phyloP scores from a whole-genome alignment of 1,284 basidiomycete species.

The Naganishia albida region DNA sequence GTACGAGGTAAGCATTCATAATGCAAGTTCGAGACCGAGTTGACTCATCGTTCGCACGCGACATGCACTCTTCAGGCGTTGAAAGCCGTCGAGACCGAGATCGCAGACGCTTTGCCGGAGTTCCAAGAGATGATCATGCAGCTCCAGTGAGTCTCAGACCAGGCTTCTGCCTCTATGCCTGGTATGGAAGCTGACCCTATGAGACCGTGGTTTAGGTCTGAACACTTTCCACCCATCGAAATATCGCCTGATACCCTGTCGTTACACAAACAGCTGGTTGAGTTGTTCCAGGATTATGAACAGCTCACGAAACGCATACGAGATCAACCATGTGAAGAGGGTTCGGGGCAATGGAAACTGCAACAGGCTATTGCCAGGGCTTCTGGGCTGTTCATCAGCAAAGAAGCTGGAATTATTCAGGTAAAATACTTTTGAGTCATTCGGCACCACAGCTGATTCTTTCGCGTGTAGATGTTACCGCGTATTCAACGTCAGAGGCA shows the following conservation, averaged over 20 bases:
- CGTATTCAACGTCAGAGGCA: constrained; percentile 57
- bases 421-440: too few species aligned
- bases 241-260: constrained; percentile 62
- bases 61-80: constrained; percentile 60
- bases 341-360: constrained; percentile 76
- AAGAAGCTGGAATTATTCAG: constrained; percentile 82
- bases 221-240: constrained; percentile 36
- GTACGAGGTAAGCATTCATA: constrained; percentile 62
- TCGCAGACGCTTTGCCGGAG: constrained; percentile 66
- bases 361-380: constrained; percentile 77
- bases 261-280: constrained; percentile 74
- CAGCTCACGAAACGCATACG: constrained; percentile 80
- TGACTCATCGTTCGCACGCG: not conserved
- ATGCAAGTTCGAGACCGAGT: too few species aligned
- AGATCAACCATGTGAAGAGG: constrained; percentile 64
- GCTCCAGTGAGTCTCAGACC: constrained; percentile 57
- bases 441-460: too few species aligned
- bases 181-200: too few species aligned
- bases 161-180: not conserved
- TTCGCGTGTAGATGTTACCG: constrained; percentile 61
- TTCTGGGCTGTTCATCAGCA: constrained; percentile 79
- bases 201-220: not conserved
- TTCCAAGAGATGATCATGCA: constrained; percentile 68
- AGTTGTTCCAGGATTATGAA: constrained; percentile 85
- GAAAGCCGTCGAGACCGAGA: constrained; percentile 72